phyloP scores from a whole-genome alignment of 345 rosid species.

The Brassica incana region DNA sequence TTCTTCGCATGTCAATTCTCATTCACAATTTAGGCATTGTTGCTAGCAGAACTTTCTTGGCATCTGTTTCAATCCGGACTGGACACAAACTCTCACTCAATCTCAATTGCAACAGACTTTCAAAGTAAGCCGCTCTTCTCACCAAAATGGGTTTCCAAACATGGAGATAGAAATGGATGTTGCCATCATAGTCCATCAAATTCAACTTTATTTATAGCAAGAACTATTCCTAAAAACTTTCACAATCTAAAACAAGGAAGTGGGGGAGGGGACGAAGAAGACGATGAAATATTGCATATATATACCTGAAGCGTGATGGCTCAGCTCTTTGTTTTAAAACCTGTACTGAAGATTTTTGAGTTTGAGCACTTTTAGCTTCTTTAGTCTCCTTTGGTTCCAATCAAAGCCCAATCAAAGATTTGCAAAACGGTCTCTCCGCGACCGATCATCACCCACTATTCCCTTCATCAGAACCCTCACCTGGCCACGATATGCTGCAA shows the following conservation, averaged over 20 bases:
- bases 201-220: neutral
- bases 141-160: neutral
- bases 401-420: too few species aligned
- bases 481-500: too few species aligned
- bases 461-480: too few species aligned
- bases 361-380: neutral
- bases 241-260: neutral
- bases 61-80: neutral
- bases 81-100: neutral
- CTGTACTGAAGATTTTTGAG: neutral
- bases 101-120: neutral
- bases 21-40: neutral
- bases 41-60: neutral
- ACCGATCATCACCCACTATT: too few species aligned
- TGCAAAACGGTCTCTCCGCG: too few species aligned
- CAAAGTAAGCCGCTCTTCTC: neutral
- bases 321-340: neutral
- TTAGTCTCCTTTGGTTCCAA: too few species aligned
- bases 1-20: neutral
- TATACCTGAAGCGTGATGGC: neutral
- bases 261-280: neutral
- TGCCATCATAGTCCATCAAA: neutral
- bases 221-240: neutral
- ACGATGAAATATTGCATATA: neutral
- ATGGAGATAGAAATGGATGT: neutral